Evolutionary conservation across 2,329 filamentous ascomycete genomes (phyloP), one percentile per base, ranked within the genome.

Genomic region (Paraconiothyrium sp.): DNA sequence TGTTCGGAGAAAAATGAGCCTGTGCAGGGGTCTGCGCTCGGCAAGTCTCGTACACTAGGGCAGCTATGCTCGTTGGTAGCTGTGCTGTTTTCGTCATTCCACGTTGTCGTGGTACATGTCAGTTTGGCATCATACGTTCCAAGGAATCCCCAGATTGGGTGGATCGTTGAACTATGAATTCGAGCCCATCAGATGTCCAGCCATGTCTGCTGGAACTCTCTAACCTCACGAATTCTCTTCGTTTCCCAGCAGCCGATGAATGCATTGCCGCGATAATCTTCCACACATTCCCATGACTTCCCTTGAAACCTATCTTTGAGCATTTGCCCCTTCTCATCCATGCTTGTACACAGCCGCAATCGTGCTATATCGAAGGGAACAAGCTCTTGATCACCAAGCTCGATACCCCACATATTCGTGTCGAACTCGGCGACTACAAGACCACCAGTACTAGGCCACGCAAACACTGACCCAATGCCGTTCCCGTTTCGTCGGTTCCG

Each of bases 361-460:
- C 54, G 61, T 24, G 27, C 57, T 27, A 66, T 47, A 55, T 63
- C 63, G 24, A 47, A 35, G 9, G 62, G 62, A 49, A 65, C 59
- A 30, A 57, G 51, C 37, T 58, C 57, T 9, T 60, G 35, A 20
- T 56, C 54, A 11, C 10, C 9, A 14, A 51, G 30, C 54, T 50
- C 49, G 20, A 51, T 50, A 30, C 54, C 55, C n/a, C n/a, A n/a
- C 58, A 64, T 59, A 9, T 32, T 66, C 24, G 62, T 67, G 32
- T 61, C 52, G 51, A 54, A 66, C 58, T 66, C 63, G 35, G 59
- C 22, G 30, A 64, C 64, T 13, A 66, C 61, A 9, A 66, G 46
- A 10, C 66, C 59, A 16, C 61, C 63, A 13, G 41, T 34, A 50
- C 61, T 68, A 47, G 61, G 59, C 64, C 66, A 66, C 39, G 66